A percentile compares a stretch with the other conserved stretches of the same genome.
Evolutionary conservation across 768 basidiomycete genomes (phyloP).

Genomic region (Psilocybe tampanensis): DNA sequence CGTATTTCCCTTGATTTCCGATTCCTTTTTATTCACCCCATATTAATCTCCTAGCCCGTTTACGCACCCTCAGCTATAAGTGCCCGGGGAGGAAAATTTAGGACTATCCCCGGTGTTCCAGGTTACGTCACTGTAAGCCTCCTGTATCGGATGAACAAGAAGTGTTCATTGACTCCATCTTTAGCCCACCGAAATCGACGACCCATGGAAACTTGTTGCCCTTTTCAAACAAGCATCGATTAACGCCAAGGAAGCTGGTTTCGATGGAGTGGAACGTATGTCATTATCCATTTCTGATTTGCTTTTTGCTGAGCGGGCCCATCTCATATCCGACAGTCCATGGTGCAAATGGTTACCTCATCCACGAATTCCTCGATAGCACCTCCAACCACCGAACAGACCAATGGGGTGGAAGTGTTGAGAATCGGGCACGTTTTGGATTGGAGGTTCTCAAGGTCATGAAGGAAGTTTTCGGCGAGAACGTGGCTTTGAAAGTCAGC

Average conservation of each 20-base stretch:
- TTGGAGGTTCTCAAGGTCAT: constrained; percentile 51
- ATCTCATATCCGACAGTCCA: constrained; percentile 31
- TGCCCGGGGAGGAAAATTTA: constrained; percentile 43
- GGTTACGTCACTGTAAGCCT: constrained; percentile 41
- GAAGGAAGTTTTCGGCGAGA: constrained; percentile 42
- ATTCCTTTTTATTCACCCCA: not conserved
- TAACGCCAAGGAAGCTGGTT: constrained; percentile 52
- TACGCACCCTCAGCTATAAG: constrained; percentile 46
- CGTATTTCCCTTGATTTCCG: not conserved
- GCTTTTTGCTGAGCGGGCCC: not conserved
- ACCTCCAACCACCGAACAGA: constrained; percentile 53
- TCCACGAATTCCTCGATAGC: constrained; percentile 55
- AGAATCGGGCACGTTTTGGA: constrained; percentile 56
- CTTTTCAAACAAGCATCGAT: constrained; percentile 44
- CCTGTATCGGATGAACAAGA: not conserved
- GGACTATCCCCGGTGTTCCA: constrained; percentile 36
- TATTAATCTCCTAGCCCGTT: constrained; percentile 36
- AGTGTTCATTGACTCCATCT: not conserved
- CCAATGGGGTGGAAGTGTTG: constrained; percentile 59
- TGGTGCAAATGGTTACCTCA: constrained; percentile 45
- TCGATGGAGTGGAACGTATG: constrained; percentile 55
- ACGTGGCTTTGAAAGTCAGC: constrained; percentile 47
- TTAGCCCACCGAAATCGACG: constrained; percentile 41
- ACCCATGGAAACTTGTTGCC: constrained; percentile 40
- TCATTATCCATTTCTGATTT: not conserved